phyloP scores from a whole-genome alignment of 768 basidiomycete species.

The Pleurotus citrinopileatus region DNA sequence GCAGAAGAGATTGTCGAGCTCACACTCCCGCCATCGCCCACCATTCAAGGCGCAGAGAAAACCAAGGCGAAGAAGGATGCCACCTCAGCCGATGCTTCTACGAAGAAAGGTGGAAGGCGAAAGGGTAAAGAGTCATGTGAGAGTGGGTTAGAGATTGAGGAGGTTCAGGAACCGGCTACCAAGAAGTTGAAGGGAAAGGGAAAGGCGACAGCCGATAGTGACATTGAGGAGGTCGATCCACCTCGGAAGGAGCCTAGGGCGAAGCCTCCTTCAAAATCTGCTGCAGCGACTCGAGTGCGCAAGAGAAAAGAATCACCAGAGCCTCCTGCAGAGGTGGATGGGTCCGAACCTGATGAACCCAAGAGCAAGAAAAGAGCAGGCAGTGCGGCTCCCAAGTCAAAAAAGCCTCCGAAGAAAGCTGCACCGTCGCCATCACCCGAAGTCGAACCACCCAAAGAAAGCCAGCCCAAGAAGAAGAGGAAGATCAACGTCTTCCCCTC shows the following conservation, averaged over 20 bases:
- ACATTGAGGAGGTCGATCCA: conserved; percentile 19
- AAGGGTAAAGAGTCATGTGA: conserved; percentile 23
- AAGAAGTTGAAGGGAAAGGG: conserved; percentile 23
- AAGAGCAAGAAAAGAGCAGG: conserved; percentile 14
- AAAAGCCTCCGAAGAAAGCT: conserved; percentile 20
- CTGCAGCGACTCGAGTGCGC: not conserved
- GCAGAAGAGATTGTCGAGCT: conserved; percentile 22
- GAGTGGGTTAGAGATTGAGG: conserved; percentile 20
- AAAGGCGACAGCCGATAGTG: conserved; percentile 21
- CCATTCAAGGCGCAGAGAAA: conserved; percentile 13
- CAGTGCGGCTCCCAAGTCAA: conserved; percentile 16
- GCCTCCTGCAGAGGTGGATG: not conserved
- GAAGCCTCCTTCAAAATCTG: conserved; percentile 1
- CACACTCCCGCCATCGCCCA: conserved; percentile 10
- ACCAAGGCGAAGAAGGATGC: conserved; percentile 17
- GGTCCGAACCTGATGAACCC: conserved; percentile 13
- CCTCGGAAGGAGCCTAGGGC: conserved; percentile 11
- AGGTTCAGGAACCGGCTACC: not conserved
- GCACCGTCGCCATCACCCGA: conserved; percentile 12
- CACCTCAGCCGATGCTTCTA: conserved; percentile 14
- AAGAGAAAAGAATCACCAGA: conserved; percentile 5
- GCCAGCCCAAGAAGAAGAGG: conserved; percentile 64
- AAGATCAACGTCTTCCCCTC: conserved; percentile 62
- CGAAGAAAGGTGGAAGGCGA: conserved; percentile 33
- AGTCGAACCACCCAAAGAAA: conserved; percentile 18